phyloP scores from a whole-genome alignment of 805 yeast genomes.

The Myxozyma neglecta region DNA sequence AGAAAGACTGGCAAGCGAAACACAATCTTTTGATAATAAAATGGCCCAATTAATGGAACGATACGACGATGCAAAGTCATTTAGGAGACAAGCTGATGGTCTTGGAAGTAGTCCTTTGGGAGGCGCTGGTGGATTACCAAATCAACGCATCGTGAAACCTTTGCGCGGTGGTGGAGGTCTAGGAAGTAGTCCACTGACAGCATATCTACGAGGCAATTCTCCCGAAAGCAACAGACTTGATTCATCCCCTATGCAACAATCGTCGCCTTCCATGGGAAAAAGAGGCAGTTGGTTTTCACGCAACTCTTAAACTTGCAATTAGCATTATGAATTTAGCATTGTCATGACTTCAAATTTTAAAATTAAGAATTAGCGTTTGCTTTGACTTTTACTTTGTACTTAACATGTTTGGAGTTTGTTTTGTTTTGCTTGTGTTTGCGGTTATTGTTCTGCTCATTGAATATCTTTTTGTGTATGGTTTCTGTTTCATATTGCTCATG shows the following conservation, averaged over 20 bases:
- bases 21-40: conserved; percentile 48
- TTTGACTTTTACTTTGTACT: too few species aligned
- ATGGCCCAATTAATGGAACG: conserved; percentile 29
- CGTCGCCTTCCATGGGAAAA: conserved; percentile 5
- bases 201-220: conserved; percentile 1
- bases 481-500: too few species aligned
- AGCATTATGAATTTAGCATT: too few species aligned
- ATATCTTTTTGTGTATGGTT: too few species aligned
- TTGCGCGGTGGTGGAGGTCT: conserved; percentile 51
- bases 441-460: too few species aligned
- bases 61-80: conserved; percentile 33
- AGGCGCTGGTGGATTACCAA: not conserved
- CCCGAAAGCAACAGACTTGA: not conserved
- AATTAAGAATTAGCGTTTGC: too few species aligned
- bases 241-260: conserved; percentile 1
- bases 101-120: conserved; percentile 5
- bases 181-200: conserved; percentile 18
- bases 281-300: conserved; percentile 17
- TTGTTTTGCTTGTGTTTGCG: too few species aligned
- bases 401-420: too few species aligned
- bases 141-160: conserved; percentile 60
- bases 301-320: not conserved
- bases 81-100: conserved; percentile 19
- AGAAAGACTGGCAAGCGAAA: conserved; percentile 49
- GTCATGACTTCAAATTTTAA: too few species aligned